A percentile compares a stretch with the other conserved stretches of the same genome.
These are phyloP conservation scores for Evansstolkia leycettana DNA, from an alignment of 495 filamentous ascomycete genomes.

Conservation along the genomic window DNA sequence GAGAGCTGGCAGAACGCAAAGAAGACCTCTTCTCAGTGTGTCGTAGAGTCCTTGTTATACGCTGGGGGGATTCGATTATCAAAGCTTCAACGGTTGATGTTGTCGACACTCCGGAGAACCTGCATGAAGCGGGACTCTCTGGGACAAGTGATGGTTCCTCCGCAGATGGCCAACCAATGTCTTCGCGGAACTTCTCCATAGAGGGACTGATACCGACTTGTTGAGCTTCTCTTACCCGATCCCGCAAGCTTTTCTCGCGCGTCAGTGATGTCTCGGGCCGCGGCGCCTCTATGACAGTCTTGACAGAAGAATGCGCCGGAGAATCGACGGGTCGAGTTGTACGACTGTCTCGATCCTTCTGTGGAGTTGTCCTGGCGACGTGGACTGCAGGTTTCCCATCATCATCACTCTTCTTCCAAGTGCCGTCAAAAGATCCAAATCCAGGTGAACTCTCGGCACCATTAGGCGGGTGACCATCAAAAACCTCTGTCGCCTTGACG, in stretches of 20 bases:
- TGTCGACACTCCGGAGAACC: slow-evolving; percentile 51
- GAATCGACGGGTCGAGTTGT: too few species aligned
- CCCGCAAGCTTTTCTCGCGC: slow-evolving; percentile 18
- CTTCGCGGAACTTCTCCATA: slow-evolving; percentile 25
- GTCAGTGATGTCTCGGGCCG: too few species aligned
- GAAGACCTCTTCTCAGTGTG: slow-evolving; percentile 57
- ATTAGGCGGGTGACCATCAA: background rate
- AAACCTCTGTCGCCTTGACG: too few species aligned
- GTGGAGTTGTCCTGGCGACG: too few species aligned
- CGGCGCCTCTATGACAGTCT: background rate
- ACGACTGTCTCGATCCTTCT: too few species aligned
- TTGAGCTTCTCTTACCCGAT: slow-evolving; percentile 19
- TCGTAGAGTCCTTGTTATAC: slow-evolving; percentile 40
- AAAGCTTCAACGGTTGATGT: slow-evolving; percentile 63
- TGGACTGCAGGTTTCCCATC: background rate
- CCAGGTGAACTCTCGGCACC: too few species aligned
- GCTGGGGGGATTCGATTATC: slow-evolving; percentile 49
- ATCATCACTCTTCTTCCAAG: background rate
- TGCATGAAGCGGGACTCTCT: slow-evolving; percentile 22
- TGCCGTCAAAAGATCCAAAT: background rate
- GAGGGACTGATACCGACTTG: slow-evolving; percentile 14
- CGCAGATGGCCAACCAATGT: slow-evolving; percentile 31
- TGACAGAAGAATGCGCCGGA: background rate
- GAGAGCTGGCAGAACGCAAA: slow-evolving; percentile 41
- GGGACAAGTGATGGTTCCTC: slow-evolving; percentile 8